Evolutionary conservation across 768 basidiomycete genomes (phyloP), one percentile per base, ranked within the genome.

Genomic region (Udeniomyces megalosporus): DNA sequence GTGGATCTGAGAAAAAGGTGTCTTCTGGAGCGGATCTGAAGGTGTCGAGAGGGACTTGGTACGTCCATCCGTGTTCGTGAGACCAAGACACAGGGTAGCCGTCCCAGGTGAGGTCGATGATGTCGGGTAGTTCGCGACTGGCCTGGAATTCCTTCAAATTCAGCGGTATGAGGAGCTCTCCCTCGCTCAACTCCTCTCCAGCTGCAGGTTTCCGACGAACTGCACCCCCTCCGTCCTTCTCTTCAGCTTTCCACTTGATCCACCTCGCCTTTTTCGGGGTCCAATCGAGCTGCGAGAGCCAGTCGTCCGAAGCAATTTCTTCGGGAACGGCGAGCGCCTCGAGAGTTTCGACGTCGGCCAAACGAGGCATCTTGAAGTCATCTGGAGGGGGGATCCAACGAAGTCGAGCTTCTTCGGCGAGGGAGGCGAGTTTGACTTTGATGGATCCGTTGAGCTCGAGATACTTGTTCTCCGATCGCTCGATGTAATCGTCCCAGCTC

Each of bases 261-360:
- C 58, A 49, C 35, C 70, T 54, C 3, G 73, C 71, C 14, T 55
- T 65, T 72, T 97, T 96, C 1, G 88, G 88, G 1, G 87, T 84
- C 95, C 95, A 97, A 71, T 99, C 92, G 61, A 97, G 77, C 72
- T 99, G 95, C 53, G 77, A 80, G 15, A 92, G 73, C 89, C 90
- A 95, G 7, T 82, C 82, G 72, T 89, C 85, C 2, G 78, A 77
- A 70, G 78, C 80, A 24, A 63, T 8, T 22, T 63, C 38, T 28
- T 38, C 44, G 2, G 62, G 62, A 20, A 49, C 52, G 55, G 56
- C 62, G 26, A 58, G 56, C 4, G 20, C 85, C 83, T 89, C 53
- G 24, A 51, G 44, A 26, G 70, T 73, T 32, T 75, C 80, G 52
- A 58, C 71, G 54, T 44, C 53, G 22, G 22, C 35, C 7, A n/a